Evolutionary conservation across 768 basidiomycete species (phyloP).

Genomic region (Scleroderma bovista): DNA sequence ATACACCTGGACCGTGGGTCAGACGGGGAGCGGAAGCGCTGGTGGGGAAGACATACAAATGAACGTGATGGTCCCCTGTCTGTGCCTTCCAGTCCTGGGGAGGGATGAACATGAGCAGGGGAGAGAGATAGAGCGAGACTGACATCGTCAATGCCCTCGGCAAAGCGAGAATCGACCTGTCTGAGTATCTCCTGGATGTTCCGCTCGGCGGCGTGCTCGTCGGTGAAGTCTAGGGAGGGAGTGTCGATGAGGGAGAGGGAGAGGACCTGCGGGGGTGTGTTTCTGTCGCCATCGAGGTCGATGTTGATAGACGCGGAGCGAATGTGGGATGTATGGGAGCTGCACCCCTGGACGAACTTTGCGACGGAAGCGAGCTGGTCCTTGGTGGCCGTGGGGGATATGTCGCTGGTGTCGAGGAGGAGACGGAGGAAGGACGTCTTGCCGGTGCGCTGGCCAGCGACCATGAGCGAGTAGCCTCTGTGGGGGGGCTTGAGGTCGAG

Average conservation of each 20-base stretch:
- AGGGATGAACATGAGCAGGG: conserved; percentile 16
- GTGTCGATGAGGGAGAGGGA: conserved; percentile 76
- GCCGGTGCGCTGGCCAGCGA: conserved; percentile 76
- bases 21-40: conserved; percentile 26
- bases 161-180: conserved; percentile 67
- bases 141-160: conserved; percentile 74
- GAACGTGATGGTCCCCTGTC: conserved; percentile 71
- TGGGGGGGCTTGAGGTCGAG: conserved; percentile 17
- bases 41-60: conserved; percentile 51
- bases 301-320: conserved; percentile 68
- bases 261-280: conserved; percentile 42
- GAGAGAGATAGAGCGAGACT: conserved; percentile 32
- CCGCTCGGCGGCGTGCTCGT: conserved; percentile 60
- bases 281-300: conserved; percentile 49
- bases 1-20: conserved; percentile 53
- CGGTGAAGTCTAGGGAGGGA: conserved; percentile 70
- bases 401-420: conserved; percentile 72
- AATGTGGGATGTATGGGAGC: conserved; percentile 67
- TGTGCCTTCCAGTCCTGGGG: conserved; percentile 66
- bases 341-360: conserved; percentile 74
- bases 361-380: conserved; percentile 79
- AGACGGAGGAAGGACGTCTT: conserved; percentile 87
- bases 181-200: conserved; percentile 61
- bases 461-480: conserved; percentile 62
- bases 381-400: conserved; percentile 55